Evolutionary conservation across 2,329 filamentous ascomycete species (phyloP), one percentile per base, ranked within the genome.

Genomic region (Neonectria coccinea): DNA sequence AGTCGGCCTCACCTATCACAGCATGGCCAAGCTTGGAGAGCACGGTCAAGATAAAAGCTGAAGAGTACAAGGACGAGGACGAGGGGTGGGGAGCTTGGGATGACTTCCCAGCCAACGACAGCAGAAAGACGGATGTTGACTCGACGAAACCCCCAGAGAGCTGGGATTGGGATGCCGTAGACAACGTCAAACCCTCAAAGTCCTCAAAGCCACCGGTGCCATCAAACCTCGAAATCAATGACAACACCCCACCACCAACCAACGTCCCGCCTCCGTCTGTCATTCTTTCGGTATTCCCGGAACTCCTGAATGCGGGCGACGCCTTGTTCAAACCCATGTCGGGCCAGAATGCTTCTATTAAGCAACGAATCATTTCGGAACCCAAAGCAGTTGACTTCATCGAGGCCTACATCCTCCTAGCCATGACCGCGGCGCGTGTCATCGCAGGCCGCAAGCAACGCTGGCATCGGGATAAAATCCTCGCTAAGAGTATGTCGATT

Each of bases 181-280:
- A 82, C 44, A 69, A 69, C 12, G 70, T 71, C 27, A 62, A 77
- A 47, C 64, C 72, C 4, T 52, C 74, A 55, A 65, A 74, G 27
- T 56, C 67, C 11, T n/a, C 20, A 16, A 53, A 59, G 11, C 31
- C 56, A 42, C 39, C n/a, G 10, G 8, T 18, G 8, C 3, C 39
- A 42, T 42, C 56, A 7, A 58, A 20, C 20, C 41, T 16, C 9
- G 59, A 61, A 11, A 55, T 63, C 5, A 56, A 57, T 22, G 68
- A 66, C n/a, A 77, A 82, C 61, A 75, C 77, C 42, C 80, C 84
- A 25, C 91, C 93, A 6, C 94, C 94, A 5, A 93, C 89, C 18
- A 97, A 97, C 74, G 89, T 97, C 8, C 95, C 95, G 10, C 95
- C 95, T 5, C 95, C 95, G 1, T 92, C 92, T 1, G 85, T 97